Conservation (phyloP, 78 protist species). For the Diacronema lutheri region DNA sequence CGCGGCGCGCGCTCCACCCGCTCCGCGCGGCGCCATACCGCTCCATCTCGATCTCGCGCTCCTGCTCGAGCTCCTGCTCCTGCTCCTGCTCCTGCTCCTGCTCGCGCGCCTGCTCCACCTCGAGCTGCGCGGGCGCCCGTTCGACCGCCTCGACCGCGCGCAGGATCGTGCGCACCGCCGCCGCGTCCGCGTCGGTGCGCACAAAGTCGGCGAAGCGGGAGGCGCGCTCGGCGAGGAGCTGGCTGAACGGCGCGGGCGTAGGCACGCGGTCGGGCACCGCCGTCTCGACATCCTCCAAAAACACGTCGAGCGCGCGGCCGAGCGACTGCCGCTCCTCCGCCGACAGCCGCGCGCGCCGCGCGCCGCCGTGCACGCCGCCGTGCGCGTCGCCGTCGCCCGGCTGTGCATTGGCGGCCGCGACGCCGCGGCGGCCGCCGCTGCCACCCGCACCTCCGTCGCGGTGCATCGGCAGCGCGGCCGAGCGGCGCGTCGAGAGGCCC, state of each 20-base stretch:
- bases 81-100: constrained; percentile 37
- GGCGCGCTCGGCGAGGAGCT: background rate
- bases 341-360: too few relatives aligned
- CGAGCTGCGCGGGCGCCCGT: background rate
- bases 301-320: background rate
- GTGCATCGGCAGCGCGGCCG: background rate
- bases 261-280: background rate
- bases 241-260: background rate
- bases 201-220: background rate
- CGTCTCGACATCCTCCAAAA: background rate
- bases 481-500: background rate
- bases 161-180: background rate
- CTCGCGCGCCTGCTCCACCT: constrained; percentile 18
- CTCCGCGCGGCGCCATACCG: too few relatives aligned
- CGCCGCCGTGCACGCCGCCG: too few relatives aligned
- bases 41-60: constrained; percentile 50
- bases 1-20: too few relatives aligned
- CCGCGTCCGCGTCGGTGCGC: background rate
- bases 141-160: background rate
- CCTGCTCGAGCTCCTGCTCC: constrained; percentile 45
- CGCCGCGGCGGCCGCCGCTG: background rate
- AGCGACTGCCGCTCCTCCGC: background rate
- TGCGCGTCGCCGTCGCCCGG: background rate
- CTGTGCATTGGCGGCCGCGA: background rate
- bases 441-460: background rate